Percentiles rank a stretch among this genome's conserved stretches.
Evolutionary conservation across 345 rosid genomes (phyloP).

Genomic region (Bruguiera sexangula): DNA sequence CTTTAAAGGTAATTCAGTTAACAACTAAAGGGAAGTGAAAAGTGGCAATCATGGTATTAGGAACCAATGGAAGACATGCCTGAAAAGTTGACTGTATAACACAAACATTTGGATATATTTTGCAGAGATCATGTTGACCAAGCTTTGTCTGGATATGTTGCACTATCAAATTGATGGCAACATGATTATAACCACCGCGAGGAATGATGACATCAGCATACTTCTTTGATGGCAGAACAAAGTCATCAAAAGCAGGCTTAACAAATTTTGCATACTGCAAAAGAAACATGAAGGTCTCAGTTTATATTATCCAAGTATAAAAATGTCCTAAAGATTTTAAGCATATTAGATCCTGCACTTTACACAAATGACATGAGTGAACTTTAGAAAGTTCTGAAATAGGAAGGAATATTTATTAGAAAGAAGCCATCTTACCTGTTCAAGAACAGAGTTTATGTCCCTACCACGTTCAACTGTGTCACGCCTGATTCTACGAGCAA

Average conservation of each 20-base stretch:
- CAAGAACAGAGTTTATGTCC: slow-evolving; percentile 94
- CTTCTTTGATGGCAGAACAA: slow-evolving; percentile 91
- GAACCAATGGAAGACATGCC: slow-evolving; percentile 35
- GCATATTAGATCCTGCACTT: background rate
- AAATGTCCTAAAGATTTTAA: background rate
- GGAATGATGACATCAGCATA: slow-evolving; percentile 96
- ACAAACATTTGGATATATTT: slow-evolving; percentile 72
- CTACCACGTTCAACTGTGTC: slow-evolving; percentile 97
- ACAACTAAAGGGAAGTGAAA: too few relatives aligned
- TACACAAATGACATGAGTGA: background rate
- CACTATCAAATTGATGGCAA: slow-evolving; percentile 92
- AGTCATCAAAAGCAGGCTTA: slow-evolving; percentile 99
- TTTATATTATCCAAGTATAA: background rate
- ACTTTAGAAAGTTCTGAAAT: too few relatives aligned
- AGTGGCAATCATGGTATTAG: background rate
- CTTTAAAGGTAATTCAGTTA: too few relatives aligned
- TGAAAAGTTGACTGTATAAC: slow-evolving; percentile 91
- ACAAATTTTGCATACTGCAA: slow-evolving; percentile 94
- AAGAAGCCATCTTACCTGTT: slow-evolving; percentile 55
- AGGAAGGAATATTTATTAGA: background rate
- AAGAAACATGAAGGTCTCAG: slow-evolving; percentile 20
- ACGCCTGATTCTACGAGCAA: slow-evolving; percentile 98
- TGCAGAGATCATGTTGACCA: slow-evolving; percentile 94
- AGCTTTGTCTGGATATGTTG: slow-evolving; percentile 94
- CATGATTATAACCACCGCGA: slow-evolving; percentile 93